Base-by-base conservation (phyloP, 2,329 filamentous ascomycete species). In the Colletotrichum gloeosporioides region DNA sequence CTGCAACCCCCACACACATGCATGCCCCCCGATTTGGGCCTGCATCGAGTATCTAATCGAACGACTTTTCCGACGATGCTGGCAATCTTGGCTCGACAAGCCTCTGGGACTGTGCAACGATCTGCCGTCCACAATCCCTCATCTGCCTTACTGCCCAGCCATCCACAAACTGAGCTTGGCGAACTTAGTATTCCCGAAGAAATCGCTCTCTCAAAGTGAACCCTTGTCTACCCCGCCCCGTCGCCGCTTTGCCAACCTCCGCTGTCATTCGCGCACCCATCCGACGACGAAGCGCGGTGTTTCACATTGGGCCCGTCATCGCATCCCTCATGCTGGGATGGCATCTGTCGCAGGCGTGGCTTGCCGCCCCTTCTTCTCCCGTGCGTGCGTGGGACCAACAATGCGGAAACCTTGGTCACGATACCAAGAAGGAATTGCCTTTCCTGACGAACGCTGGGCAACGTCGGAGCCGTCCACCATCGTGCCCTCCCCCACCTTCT, bases 321-420 rank as follows among this genome's bases (percentile, higher is more conserved):
- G 73, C 57, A 63, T 67, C 63, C 69, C n/a, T 22, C 18, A 68
- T 59, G 61, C 73, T 75, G 73, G 73, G 73, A 75, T 75, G 73
- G 69, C 63, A 75, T 71, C 55, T 75, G 69, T 75, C 63, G 53
- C 39, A 32, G 25, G 67, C 67, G 36, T 49, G 67, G 55, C 44
- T 59, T 36, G 27, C 22, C 49, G 44, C 64, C 39, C 57, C 57
- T 6, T 31, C 27, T 18, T 57, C 53, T 49, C 22, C 15, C 16
- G 16, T 62, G 18, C 22, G 25, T 15, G 16, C 25, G 5, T 44
- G 25, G 22, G 22, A 53, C 31, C 34, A 31, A 49, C 27, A 36
- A 18, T n/a, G 25, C 44, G 53, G 59, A 61, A 74, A 74, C 71
- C 67, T 74, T 71, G 59, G 18, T 10, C 9, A 13, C 25, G 27